A percentile compares a stretch with the other conserved stretches of the same genome.
These are phyloP conservation scores for Dysphania ambrosioides DNA, from an alignment of 148 eudicot species.

Conservation along the genomic window DNA sequence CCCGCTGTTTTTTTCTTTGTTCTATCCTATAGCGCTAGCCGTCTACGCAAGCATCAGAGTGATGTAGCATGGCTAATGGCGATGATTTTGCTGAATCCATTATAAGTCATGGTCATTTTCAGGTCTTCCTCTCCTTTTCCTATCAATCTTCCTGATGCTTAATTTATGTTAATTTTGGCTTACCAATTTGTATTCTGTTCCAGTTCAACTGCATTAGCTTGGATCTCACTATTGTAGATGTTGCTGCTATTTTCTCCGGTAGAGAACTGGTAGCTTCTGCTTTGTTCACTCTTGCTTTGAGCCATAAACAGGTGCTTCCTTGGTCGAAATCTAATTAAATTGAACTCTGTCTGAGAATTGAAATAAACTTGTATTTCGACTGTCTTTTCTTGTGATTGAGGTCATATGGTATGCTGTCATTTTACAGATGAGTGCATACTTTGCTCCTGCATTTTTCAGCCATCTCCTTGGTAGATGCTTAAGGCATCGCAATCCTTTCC, in stretches of 20 bases:
- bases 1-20: constrained; percentile 70
- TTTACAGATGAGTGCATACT: constrained; percentile 94
- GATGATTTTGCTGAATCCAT: constrained; percentile 73
- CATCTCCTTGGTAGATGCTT: constrained; percentile 83
- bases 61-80: constrained; percentile 66
- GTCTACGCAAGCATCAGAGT: constrained; percentile 31
- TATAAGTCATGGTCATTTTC: constrained; percentile 96
- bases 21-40: constrained; percentile 40
- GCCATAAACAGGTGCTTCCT: constrained; percentile 78
- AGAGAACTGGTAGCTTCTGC: constrained; percentile 71
- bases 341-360: too few species aligned
- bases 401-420: background rate
- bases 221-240: constrained; percentile 81
- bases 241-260: constrained; percentile 66
- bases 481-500: constrained; percentile 58
- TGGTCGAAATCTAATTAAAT: too few species aligned
- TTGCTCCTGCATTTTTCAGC: constrained; percentile 92
- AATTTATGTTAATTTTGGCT: background rate
- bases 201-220: constrained; percentile 96
- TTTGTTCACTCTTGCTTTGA: constrained; percentile 70
- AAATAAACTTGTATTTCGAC: background rate
- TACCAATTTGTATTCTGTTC: constrained; percentile 6
- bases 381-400: background rate
- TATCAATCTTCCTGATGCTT: background rate
- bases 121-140: constrained; percentile 38